Conservation (phyloP, 2,329 filamentous ascomycete species). For the Talaromyces sp. region DNA sequence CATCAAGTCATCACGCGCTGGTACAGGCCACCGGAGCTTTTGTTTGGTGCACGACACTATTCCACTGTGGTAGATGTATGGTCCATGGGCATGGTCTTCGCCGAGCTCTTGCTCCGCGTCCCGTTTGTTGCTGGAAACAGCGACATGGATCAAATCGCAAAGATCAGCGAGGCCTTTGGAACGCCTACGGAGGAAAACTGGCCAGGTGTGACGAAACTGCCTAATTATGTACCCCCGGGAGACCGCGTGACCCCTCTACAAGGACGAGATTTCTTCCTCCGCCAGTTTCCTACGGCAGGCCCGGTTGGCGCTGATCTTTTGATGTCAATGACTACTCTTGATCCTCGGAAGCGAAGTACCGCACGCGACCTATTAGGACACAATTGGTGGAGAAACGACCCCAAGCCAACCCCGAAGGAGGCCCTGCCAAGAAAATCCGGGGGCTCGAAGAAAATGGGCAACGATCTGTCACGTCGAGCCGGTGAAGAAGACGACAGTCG, state of each 20-base stretch:
- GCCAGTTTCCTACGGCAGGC: constrained; percentile 73
- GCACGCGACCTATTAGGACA: constrained; percentile 74
- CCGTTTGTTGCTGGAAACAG: constrained; percentile 79
- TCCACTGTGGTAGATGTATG: constrained; percentile 87
- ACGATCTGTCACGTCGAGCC: constrained; percentile 71
- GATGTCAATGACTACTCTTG: constrained; percentile 75
- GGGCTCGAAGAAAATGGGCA: constrained; percentile 68
- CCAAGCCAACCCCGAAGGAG: constrained; percentile 73
- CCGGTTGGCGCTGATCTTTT: constrained; percentile 79
- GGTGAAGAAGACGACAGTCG: constrained; percentile 63
- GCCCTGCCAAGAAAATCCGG: constrained; percentile 73
- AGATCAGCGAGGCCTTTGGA: constrained; percentile 80
- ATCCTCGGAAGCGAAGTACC: constrained; percentile 78
- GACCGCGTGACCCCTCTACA: constrained; percentile 52
- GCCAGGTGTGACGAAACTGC: constrained; percentile 80
- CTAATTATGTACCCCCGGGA: constrained; percentile 69
- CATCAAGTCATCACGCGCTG: constrained; percentile 92
- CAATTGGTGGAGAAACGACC: constrained; percentile 78
- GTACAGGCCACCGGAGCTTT: constrained; percentile 90
- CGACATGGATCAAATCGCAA: constrained; percentile 77
- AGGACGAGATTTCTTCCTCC: constrained; percentile 65
- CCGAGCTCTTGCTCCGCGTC: constrained; percentile 75
- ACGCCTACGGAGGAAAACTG: constrained; percentile 92
- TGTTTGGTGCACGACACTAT: constrained; percentile 87
- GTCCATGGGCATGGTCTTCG: constrained; percentile 89